Evolutionary conservation across 176 grass and related monocot species (phyloP), one percentile per base, ranked within the genome.

Genomic region (Triticum urartu): DNA sequence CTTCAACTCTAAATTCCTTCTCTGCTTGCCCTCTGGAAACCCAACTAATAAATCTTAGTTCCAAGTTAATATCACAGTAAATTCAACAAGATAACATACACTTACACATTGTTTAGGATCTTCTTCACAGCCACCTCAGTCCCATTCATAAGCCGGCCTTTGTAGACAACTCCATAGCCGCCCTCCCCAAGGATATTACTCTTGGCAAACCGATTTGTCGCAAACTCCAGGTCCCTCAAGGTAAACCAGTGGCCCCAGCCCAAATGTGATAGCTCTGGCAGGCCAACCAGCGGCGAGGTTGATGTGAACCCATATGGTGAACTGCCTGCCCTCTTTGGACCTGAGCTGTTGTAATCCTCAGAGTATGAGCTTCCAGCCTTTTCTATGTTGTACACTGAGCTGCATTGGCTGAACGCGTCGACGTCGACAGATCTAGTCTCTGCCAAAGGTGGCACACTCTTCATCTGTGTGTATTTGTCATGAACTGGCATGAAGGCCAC

Each of bases 241-340:
- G 97, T 97, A 80, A 95, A 99, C 97, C 97, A 99, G 78, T 97
- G 94, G 14, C 97, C 97, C 97, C 97, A 99, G 11, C 97, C 97
- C 64, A 99, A 85, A 85, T 94, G 94, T 38, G 90, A 94, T 17
- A 96, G 66, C 68, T 96, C 92, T 9, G 94, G 90, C 64, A 95
- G 74, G 38, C 94, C 94, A 83, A 89, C 87, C 28, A 95, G 79
- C 1, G 92, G 92, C 6, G 97, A 99, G 1, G 88, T 87, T 6
- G 93, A 83, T 11, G 78, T 78, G 12, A 71, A 78, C 26, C 69
- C 75, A 50, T 90, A 90, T 0, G 93, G 85, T 14, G 93, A 94
- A 43, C 88, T 88, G 3, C 85, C 82, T 90, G 91, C 93, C 86
- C 88, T 95, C 59, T 71, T 69, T 0, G 81, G 83, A 11, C 91